Conservation (phyloP, 2,329 filamentous ascomycete species). For the Xylariales sp. region DNA sequence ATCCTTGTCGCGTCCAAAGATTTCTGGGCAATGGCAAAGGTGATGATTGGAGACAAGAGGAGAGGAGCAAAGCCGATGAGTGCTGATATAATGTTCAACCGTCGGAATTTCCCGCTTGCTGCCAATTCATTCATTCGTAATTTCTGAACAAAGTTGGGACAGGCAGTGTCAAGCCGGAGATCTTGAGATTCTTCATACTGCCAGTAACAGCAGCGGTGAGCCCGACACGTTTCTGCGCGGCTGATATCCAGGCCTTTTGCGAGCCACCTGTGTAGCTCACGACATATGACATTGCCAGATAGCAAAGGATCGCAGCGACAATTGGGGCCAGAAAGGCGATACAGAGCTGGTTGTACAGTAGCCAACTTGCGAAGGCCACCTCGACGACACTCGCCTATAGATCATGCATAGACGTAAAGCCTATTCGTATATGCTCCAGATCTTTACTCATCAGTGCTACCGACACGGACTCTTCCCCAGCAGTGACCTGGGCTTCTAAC, state of each 20-base stretch:
- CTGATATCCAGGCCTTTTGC: constrained; percentile 32
- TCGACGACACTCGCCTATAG: constrained; percentile 37
- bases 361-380: constrained; percentile 38
- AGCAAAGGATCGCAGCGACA: constrained; percentile 31
- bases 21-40: constrained; percentile 25
- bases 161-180: constrained; percentile 29
- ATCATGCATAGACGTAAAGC: constrained; percentile 32
- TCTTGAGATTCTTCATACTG: constrained; percentile 38
- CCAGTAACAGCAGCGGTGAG: constrained; percentile 30
- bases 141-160: constrained; percentile 26
- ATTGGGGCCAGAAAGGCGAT: constrained; percentile 43
- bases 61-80: constrained; percentile 20
- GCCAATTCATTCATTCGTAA: constrained; percentile 32
- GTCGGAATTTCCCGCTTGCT: constrained; percentile 29
- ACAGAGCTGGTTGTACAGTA: constrained; percentile 43
- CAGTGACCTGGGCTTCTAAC: constrained; percentile 16
- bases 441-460: constrained; percentile 45
- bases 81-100: constrained; percentile 29
- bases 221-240: constrained; percentile 27
- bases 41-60: constrained; percentile 21
- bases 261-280: constrained; percentile 19
- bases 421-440: constrained; percentile 35
- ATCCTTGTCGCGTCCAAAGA: constrained; percentile 23
- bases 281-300: constrained; percentile 14
- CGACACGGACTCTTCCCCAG: constrained; percentile 32